These are phyloP conservation scores for Blepharisma stoltei DNA, from an alignment of 73 alveolate genomes.

Conservation along the genomic window DNA sequence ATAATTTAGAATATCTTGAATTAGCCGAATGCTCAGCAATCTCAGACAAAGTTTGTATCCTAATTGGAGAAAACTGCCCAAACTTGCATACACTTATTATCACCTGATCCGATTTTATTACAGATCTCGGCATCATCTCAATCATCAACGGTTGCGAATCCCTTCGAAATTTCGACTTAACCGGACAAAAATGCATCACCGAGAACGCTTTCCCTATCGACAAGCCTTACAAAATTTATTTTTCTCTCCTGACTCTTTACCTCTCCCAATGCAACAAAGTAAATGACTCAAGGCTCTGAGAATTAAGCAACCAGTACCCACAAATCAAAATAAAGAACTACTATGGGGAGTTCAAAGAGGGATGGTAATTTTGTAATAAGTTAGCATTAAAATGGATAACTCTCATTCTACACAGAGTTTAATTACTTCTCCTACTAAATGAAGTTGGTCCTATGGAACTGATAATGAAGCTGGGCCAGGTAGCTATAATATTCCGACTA, in stretches of 20 bases:
- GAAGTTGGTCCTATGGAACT: too few relatives aligned
- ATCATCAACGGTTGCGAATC: not conserved
- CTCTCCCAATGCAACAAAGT: not conserved
- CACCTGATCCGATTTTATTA: not conserved
- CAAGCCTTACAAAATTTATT: not conserved
- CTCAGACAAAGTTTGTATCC: not conserved
- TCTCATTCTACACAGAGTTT: too few relatives aligned
- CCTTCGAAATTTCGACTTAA: not conserved
- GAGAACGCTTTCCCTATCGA: conserved; percentile 4
- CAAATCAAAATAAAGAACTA: conserved; percentile 23
- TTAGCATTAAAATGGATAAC: too few relatives aligned
- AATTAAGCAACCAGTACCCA: not conserved
- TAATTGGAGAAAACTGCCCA: not conserved
- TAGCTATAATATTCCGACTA: not conserved
- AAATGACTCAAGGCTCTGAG: not conserved
- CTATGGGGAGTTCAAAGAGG: conserved; percentile 26
- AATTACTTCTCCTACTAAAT: too few relatives aligned
- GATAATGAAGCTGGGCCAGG: conserved; percentile 18
- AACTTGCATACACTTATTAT: not conserved
- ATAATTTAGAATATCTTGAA: not conserved
- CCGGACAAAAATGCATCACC: not conserved
- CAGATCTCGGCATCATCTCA: not conserved
- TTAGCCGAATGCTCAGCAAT: conserved; percentile 5
- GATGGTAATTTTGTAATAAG: not conserved
- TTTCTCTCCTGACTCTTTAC: not conserved